These are phyloP conservation scores for Daedaleopsis sinensis DNA, from an alignment of 768 basidiomycete species.

Conservation along the genomic window DNA sequence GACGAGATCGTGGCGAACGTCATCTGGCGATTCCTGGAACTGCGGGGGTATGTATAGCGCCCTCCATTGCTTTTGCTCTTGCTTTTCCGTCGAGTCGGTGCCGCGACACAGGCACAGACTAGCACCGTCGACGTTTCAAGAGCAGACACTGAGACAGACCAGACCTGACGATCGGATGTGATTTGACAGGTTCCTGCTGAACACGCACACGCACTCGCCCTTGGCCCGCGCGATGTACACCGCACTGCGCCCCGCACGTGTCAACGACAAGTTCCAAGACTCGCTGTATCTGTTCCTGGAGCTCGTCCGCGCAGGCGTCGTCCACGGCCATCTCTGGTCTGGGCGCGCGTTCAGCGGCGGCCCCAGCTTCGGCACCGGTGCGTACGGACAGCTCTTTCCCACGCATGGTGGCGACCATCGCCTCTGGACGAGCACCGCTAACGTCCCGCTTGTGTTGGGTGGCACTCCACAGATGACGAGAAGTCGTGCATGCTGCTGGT, in stretches of 20 bases:
- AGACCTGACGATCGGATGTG: conserved; percentile 1
- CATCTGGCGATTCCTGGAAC: conserved; percentile 96
- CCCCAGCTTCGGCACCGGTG: conserved; percentile 91
- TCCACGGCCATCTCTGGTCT: conserved; percentile 93
- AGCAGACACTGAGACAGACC: too few relatives aligned
- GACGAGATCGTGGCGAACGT: conserved; percentile 98
- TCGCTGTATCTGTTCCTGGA: conserved; percentile 94
- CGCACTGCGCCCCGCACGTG: conserved; percentile 72
- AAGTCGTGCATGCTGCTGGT: conserved; percentile 94
- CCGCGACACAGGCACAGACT: conserved; percentile 4
- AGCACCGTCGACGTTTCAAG: too few relatives aligned
- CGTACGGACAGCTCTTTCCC: conserved; percentile 37
- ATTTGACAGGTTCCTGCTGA: conserved; percentile 74
- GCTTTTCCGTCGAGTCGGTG: not conserved
- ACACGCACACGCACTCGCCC: conserved; percentile 86
- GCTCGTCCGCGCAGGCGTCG: conserved; percentile 92
- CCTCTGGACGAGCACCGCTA: conserved; percentile 27
- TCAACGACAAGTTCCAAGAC: conserved; percentile 99
- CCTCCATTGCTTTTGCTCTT: not conserved
- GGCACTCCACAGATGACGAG: conserved; percentile 83
- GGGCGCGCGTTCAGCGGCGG: conserved; percentile 89
- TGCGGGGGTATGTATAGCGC: conserved; percentile 75
- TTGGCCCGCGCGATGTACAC: conserved; percentile 90
- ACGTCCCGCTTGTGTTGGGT: conserved; percentile 16
- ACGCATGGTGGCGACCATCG: conserved; percentile 29